Base-by-base conservation (phyloP, 495 filamentous ascomycete species). In the Daldinia concentrica region DNA sequence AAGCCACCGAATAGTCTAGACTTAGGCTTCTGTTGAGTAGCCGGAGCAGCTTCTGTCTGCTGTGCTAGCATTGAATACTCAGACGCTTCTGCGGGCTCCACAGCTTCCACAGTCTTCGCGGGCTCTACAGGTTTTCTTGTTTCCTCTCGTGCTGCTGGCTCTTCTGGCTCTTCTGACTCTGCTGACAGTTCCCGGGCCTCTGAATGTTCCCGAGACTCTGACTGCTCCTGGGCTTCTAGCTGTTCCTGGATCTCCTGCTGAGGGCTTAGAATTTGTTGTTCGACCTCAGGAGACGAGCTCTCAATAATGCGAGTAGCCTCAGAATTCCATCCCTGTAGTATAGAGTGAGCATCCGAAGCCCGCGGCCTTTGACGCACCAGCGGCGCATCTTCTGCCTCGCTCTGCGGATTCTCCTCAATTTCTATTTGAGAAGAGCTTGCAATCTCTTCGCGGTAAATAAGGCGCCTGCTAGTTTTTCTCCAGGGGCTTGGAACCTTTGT, bases 401-500 rank as follows among this genome's bases (percentile, higher is more conserved):
- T 78, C 43, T 67, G 73, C 24, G 66, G 60, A 37, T 62, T 76
- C 74, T 76, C 74, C 68, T 74, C 76, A 74, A 78, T 76, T 36
- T 76, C 74, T 78, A 78, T 78, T 76, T 78, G 76, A 73, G 76
- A 72, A 57, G 76, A 68, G 43, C 50, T 77, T 41, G 71, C 72
- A 64, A 76, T 69, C 41, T 79, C 76, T 26, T 79, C 71, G 52
- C 72, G 72, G 50, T 77, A 79, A 43, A 76, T 71, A 5, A 78
- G 71, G 22, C 74, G 73, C 24, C 74, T 75, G 39, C 30, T 73
- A 11, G 73, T 79, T 57, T 80, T 80, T 52, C 75, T 81, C 81
- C 82, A 84, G 0, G 82, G 81, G 45, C 81, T 84, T 27, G 81
- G 82, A 6, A 85, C 69, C 66, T 81, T 83, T 48, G 64, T 76